Base-by-base conservation (phyloP, 345 rosid genomes). In the Microthlaspi erraticum region DNA sequence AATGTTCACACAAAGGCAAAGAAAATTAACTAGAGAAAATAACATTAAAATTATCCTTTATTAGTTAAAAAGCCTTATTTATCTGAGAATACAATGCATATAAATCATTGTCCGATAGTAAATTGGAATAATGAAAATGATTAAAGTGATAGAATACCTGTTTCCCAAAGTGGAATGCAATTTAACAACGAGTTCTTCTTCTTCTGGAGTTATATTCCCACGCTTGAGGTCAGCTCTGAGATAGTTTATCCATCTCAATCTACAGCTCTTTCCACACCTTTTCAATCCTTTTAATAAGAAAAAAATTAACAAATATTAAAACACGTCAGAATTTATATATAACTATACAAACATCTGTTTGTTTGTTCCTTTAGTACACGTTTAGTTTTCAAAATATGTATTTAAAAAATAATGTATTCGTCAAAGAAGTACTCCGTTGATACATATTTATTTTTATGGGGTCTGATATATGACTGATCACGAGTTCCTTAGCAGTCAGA, bases 241-340 rank as follows among this genome's bases (percentile, higher is more conserved):
- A 76, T 93, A 90, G 53, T 93, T 93, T 51, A 88, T 83, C 98
- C 98, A 93, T 74, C 98, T 77, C 70, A 93, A 77, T 72, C 97
- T 77, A 80, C 98, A 93, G 60, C 98, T 90, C 78, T 90, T 93
- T 23, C 97, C 98, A 26, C 98, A 93, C 77, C 98, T 87, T 59
- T 84, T 71, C 43, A 93, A 74, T 23, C 98, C 98, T 52, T 70
- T 60, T 39, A 26, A 20, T 33, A 13, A 18, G 2, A 0, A 19
- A 12, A 17, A 45, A 20, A 55, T 4, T 20, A 43, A 5, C 23
- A 44, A 33, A 20, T n/a, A 49, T 2, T 11, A 56, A 4, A 7
- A 17, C 12, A 62, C 4, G 17, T 50, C 61, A 57, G 34, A 55
- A 19, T 38, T 13, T 48, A 14, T 0, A 3, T 55, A 1, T 19